A percentile compares a stretch with the other conserved stretches of the same genome.
phyloP scores from a whole-genome alignment of 768 basidiomycete genomes.

The Amanita fuliginea region DNA sequence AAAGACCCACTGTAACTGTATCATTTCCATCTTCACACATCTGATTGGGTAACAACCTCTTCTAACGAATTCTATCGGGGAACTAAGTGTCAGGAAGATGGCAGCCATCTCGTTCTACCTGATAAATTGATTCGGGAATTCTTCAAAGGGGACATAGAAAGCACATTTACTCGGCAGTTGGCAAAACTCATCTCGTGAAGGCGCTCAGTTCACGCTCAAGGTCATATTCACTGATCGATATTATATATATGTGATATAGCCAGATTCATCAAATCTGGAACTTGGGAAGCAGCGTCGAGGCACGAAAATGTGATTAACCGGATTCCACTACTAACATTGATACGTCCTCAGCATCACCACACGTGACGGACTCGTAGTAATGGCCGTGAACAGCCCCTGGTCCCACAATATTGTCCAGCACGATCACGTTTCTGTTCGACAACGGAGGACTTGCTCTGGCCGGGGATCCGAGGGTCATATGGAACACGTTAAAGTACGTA shows the following conservation, averaged over 20 bases:
- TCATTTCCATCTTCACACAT: background rate
- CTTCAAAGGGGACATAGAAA: too few relatives aligned
- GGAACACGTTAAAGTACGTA: too few relatives aligned
- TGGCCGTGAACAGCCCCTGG: slow-evolving; percentile 5
- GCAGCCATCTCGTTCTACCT: too few relatives aligned
- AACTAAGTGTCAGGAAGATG: too few relatives aligned
- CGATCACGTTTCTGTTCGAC: slow-evolving; percentile 3
- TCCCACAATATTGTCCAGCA: slow-evolving; percentile 12
- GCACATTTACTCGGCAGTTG: too few relatives aligned
- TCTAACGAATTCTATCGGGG: too few relatives aligned
- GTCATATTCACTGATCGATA: background rate
- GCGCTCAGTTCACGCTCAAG: background rate
- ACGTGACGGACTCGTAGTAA: slow-evolving; percentile 6
- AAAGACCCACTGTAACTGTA: too few relatives aligned
- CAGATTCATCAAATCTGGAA: background rate
- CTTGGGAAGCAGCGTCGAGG: background rate
- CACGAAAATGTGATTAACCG: background rate
- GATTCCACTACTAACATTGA: too few relatives aligned
- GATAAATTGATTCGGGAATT: too few relatives aligned
- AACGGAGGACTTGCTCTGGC: slow-evolving; percentile 1
- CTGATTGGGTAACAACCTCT: too few relatives aligned
- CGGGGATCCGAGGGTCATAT: background rate
- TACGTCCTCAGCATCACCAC: slow-evolving; percentile 9
- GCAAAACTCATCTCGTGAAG: background rate
- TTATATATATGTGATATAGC: background rate